Evolutionary conservation across 768 basidiomycete genomes (phyloP).

Genomic region (Mycena venus): DNA sequence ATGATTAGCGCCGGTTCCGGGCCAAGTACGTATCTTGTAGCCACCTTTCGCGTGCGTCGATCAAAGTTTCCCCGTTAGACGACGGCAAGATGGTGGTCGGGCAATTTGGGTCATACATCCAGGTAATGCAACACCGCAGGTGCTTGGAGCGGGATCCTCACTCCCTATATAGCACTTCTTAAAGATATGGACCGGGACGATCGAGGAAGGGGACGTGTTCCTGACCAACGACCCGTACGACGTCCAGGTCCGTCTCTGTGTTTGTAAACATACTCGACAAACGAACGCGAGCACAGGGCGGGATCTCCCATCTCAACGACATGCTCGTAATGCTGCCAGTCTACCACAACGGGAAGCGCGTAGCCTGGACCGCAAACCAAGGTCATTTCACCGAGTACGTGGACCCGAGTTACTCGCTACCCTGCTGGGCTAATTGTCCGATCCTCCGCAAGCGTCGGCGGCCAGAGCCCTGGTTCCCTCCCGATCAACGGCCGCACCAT

Average conservation of each 20-base stretch:
- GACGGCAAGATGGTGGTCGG: conserved; percentile 46
- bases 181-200: conserved; percentile 42
- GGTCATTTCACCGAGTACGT: conserved; percentile 43
- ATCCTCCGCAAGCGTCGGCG: conserved; percentile 21
- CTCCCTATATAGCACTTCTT: conserved; percentile 37
- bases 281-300: conserved; percentile 24
- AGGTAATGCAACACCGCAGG: conserved; percentile 21
- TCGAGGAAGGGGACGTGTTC: conserved; percentile 44
- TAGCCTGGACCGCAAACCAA: conserved; percentile 46
- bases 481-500: conserved; percentile 34
- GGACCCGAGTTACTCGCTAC: not conserved
- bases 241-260: conserved; percentile 19
- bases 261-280: not conserved
- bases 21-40: conserved; percentile 22
- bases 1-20: conserved; percentile 47
- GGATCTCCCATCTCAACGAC: conserved; percentile 48
- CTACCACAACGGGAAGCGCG: conserved; percentile 40
- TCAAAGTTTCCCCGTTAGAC: conserved; percentile 15
- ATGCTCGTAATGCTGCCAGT: conserved; percentile 45
- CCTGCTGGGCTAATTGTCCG: not conserved
- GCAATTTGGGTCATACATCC: conserved; percentile 47
- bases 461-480: conserved; percentile 30
- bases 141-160: not conserved
- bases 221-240: conserved; percentile 47
- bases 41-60: not conserved